These are phyloP conservation scores for Polychaeton citri DNA, from an alignment of 2,329 filamentous ascomycete genomes.

Conservation along the genomic window DNA sequence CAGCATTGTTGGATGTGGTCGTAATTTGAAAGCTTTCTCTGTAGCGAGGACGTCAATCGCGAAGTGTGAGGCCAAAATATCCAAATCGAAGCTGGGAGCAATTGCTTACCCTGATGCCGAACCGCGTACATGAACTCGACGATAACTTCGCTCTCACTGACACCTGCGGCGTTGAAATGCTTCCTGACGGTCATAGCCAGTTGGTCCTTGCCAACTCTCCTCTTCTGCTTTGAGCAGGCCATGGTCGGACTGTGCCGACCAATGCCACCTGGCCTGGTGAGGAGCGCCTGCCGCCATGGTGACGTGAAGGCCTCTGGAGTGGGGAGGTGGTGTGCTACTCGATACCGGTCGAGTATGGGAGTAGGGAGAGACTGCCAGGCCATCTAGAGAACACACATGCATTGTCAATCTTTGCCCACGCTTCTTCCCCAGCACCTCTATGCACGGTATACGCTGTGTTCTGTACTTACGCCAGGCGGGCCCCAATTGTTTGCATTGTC, in stretches of 20 bases:
- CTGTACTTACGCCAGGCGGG: constrained; percentile 6
- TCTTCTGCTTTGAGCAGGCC: constrained; percentile 49
- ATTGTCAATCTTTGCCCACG: background rate
- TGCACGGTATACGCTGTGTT: constrained; percentile 5
- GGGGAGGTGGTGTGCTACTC: constrained; percentile 57
- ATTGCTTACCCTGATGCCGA: constrained; percentile 39
- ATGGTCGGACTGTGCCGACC: constrained; percentile 65
- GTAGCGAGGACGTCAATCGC: constrained; percentile 1
- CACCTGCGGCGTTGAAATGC: constrained; percentile 68
- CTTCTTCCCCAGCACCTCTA: background rate
- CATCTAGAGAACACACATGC: constrained; percentile 24
- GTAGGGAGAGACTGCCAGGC: constrained; percentile 57
- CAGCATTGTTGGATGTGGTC: constrained; percentile 23
- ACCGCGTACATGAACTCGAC: constrained; percentile 67
- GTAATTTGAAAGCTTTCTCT: constrained; percentile 36
- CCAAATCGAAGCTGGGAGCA: too few relatives aligned
- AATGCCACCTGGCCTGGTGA: constrained; percentile 35
- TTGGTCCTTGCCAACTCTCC: constrained; percentile 58
- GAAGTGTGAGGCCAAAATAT: too few relatives aligned
- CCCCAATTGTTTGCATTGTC: constrained; percentile 3
- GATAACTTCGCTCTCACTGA: constrained; percentile 72
- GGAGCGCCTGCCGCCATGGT: constrained; percentile 37
- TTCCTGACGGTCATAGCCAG: constrained; percentile 61
- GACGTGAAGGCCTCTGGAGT: constrained; percentile 56
- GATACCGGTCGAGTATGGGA: constrained; percentile 59